Conservation (phyloP, 305 asterid species). For the Fraxinus velutina region DNA sequence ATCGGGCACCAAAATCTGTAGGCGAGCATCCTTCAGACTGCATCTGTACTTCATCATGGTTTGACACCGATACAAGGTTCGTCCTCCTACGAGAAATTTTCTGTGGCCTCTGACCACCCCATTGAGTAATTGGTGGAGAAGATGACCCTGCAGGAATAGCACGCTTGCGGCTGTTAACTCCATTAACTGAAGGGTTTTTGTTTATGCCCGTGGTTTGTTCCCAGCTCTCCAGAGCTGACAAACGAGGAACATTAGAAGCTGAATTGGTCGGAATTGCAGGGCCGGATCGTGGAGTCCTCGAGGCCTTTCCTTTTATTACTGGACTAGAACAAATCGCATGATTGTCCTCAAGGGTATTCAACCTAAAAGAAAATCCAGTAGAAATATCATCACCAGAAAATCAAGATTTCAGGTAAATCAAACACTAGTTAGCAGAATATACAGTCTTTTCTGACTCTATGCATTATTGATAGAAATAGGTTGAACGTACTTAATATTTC, state of each 20-base stretch:
- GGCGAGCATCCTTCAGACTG: constrained; percentile 82
- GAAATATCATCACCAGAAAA: constrained; percentile 19
- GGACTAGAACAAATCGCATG: constrained; percentile 49
- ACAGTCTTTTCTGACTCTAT: neutral
- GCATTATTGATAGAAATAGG: constrained; percentile 8
- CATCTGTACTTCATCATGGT: constrained; percentile 67
- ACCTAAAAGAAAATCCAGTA: constrained; percentile 46
- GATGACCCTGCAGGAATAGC: constrained; percentile 69
- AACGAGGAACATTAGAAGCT: constrained; percentile 50
- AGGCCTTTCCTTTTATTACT: constrained; percentile 75
- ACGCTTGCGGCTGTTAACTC: constrained; percentile 77
- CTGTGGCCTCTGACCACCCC: constrained; percentile 97
- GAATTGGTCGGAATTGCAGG: constrained; percentile 45
- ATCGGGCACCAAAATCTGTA: constrained; percentile 71
- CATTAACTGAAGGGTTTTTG: constrained; percentile 55
- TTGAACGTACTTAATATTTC: constrained; percentile 65
- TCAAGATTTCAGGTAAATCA: neutral
- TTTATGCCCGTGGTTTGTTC: constrained; percentile 56
- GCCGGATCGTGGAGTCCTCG: constrained; percentile 83
- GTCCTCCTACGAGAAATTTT: constrained; percentile 93
- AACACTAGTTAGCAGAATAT: neutral
- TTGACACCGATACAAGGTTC: constrained; percentile 78
- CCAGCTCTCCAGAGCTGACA: constrained; percentile 77
- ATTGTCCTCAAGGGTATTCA: constrained; percentile 73
- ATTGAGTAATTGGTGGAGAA: constrained; percentile 92